Conservation (phyloP, 257 asterid species). For the Solanum ossicruentum region DNA sequence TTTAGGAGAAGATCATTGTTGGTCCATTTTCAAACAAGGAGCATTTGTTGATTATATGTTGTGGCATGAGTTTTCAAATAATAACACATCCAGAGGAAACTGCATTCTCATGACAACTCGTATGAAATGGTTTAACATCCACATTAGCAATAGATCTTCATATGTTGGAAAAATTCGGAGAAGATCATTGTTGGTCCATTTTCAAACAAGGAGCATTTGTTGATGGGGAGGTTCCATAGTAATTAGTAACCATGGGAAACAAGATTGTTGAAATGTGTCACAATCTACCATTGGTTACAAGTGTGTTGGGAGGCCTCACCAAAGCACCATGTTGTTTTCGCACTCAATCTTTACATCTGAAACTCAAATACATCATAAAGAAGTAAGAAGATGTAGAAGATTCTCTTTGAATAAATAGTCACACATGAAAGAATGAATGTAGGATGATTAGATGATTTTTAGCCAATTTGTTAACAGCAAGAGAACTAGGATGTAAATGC, state of each 20-base stretch:
- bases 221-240: neutral
- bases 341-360: neutral
- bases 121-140: neutral
- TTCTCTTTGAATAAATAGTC: neutral
- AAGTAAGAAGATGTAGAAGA: neutral
- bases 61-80: neutral
- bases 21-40: too few species aligned
- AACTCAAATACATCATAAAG: neutral
- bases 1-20: too few species aligned
- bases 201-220: conserved; percentile 6
- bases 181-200: conserved; percentile 4
- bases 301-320: neutral
- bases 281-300: conserved; percentile 9
- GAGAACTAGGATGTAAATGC: neutral
- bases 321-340: neutral
- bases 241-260: neutral
- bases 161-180: neutral
- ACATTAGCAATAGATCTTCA: neutral
- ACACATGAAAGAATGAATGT: neutral
- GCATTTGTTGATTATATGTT: neutral
- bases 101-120: neutral
- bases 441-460: neutral
- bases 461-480: neutral
- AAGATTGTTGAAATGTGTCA: neutral
- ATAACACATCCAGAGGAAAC: neutral